Percentiles rank a stretch among this genome's conserved stretches.
Conservation (phyloP, 169 alveolate species). For the Perkinsus marinus region DNA sequence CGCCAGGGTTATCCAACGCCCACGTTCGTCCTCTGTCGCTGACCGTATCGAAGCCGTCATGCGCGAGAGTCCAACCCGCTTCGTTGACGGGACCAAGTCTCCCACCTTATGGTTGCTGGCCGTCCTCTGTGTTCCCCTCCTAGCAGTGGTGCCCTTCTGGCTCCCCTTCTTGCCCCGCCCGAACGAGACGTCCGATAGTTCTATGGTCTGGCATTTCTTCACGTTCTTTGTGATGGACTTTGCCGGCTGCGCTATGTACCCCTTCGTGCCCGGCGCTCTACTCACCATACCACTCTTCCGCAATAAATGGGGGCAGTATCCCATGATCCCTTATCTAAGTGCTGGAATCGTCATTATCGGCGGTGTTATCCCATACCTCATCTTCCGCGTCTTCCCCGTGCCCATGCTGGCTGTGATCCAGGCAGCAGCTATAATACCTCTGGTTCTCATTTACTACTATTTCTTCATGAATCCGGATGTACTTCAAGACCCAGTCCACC, state of each 20-base stretch:
- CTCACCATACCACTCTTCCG: not conserved
- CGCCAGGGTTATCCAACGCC: not conserved
- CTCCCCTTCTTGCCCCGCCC: not conserved
- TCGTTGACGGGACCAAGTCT: not conserved
- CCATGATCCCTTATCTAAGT: not conserved
- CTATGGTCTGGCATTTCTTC: not conserved
- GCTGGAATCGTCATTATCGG: not conserved
- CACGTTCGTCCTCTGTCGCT: not conserved
- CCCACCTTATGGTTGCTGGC: not conserved
- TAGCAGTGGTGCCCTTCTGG: not conserved
- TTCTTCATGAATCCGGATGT: not conserved
- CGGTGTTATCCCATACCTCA: not conserved
- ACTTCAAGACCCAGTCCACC: not conserved
- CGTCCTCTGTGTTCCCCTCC: not conserved
- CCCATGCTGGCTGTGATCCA: not conserved
- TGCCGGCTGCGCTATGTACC: not conserved
- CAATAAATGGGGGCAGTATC: not conserved
- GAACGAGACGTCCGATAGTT: not conserved
- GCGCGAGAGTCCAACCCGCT: not conserved
- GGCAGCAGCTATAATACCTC: not conserved
- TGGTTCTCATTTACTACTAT: not conserved
- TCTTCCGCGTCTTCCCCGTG: not conserved
- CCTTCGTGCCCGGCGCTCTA: not conserved
- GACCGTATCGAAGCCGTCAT: not conserved
- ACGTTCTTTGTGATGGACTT: not conserved